Conservation (phyloP, 179 eudicot species). For the Amaranthus tricolor region DNA sequence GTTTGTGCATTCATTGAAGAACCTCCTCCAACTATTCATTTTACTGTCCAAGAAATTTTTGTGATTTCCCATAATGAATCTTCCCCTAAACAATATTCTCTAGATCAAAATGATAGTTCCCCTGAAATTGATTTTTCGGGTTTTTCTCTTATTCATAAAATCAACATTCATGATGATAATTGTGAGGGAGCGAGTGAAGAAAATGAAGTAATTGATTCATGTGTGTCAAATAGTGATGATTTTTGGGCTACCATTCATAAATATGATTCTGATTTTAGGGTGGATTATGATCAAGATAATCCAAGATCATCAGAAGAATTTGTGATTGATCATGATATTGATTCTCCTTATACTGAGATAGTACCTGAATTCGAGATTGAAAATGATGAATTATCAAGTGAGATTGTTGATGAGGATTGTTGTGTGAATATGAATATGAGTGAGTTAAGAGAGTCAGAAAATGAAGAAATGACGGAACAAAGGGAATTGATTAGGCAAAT, state of each 20-base stretch:
- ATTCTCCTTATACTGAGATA: slow-evolving; percentile 15
- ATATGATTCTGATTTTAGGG: slow-evolving; percentile 25
- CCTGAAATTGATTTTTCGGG: slow-evolving; percentile 14
- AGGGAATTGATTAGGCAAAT: slow-evolving; percentile 58
- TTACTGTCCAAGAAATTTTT: slow-evolving; percentile 58
- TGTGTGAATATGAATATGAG: background rate
- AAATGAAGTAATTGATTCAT: slow-evolving; percentile 9
- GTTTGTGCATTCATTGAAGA: slow-evolving; percentile 47
- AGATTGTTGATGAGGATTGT: background rate
- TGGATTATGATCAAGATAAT: no score
- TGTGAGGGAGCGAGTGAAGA: slow-evolving; percentile 19
- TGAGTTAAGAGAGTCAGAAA: slow-evolving; percentile 8
- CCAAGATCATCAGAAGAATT: no score
- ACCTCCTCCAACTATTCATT: slow-evolving; percentile 43
- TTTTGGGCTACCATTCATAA: slow-evolving; percentile 29
- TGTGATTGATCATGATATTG: slow-evolving; percentile 15
- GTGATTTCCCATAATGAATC: slow-evolving; percentile 27
- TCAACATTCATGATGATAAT: background rate
- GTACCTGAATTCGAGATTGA: background rate
- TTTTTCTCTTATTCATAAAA: background rate
- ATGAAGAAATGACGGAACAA: slow-evolving; percentile 38
- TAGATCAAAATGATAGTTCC: slow-evolving; percentile 12
- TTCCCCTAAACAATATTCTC: background rate
- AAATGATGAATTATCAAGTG: no score
- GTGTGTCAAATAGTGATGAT: slow-evolving; percentile 27